phyloP scores from a whole-genome alignment of 2,329 filamentous ascomycete species.

The Sporothrix mexicana region DNA sequence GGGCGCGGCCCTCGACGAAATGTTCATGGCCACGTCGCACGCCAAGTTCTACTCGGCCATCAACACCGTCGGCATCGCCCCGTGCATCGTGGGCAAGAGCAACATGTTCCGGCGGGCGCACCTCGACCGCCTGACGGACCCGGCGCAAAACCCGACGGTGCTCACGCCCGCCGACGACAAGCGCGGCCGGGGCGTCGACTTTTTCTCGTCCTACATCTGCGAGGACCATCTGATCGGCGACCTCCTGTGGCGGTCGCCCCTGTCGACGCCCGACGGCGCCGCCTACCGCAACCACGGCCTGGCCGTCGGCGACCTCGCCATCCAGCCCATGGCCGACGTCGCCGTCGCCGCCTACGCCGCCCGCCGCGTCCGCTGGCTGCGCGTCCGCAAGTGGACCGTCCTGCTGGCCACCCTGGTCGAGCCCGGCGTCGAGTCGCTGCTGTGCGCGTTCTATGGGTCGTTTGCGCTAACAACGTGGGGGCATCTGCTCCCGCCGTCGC shows the following conservation, averaged over 20 bases:
- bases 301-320: conserved; percentile 81
- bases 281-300: conserved; percentile 76
- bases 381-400: conserved; percentile 94
- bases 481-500: conserved; percentile 42
- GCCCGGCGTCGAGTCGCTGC: conserved; percentile 84
- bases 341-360: conserved; percentile 77
- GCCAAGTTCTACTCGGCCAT: conserved; percentile 98
- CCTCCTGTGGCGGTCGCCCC: conserved; percentile 76
- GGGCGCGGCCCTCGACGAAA: conserved; percentile 87
- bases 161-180: conserved; percentile 46
- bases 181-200: conserved; percentile 75
- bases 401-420: conserved; percentile 87
- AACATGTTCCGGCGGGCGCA: conserved; percentile 98
- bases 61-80: conserved; percentile 87
- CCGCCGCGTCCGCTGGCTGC: conserved; percentile 84
- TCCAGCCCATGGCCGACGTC: conserved; percentile 88
- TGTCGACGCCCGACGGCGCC: conserved; percentile 48
- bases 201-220: conserved; percentile 94
- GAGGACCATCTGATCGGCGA: conserved; percentile 97
- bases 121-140: conserved; percentile 72
- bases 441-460: conserved; percentile 81
- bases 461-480: conserved; percentile 79
- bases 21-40: conserved; percentile 92
- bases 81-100: conserved; percentile 94
- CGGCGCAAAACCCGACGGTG: conserved; percentile 51